phyloP scores from a whole-genome alignment of 2,329 filamentous ascomycete species.

The Arthrobotrys megalospora region DNA sequence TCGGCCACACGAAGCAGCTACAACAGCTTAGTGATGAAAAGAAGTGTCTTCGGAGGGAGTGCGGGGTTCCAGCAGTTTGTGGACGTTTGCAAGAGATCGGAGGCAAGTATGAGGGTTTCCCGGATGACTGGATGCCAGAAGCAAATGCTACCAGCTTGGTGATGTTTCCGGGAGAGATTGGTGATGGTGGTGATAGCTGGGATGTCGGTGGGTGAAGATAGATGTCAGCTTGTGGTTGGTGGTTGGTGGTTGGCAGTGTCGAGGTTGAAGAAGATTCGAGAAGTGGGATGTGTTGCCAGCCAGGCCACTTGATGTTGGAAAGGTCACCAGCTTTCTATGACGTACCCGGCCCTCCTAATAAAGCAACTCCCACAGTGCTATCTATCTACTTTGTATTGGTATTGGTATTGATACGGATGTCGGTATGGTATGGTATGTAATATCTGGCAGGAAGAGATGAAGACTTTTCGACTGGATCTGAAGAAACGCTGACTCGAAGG shows the following conservation, averaged over 20 bases:
- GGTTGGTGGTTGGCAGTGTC: slow-evolving; percentile 15
- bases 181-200: slow-evolving; percentile 4
- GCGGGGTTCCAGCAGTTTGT: slow-evolving; percentile 38
- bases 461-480: not conserved
- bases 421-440: slow-evolving; percentile 4
- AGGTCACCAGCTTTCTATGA: slow-evolving; percentile 34
- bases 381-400: too few species aligned
- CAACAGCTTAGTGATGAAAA: slow-evolving; percentile 13
- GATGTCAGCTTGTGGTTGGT: slow-evolving; percentile 19
- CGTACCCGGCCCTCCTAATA: slow-evolving; percentile 21
- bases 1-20: slow-evolving; percentile 8
- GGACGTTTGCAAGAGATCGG: not conserved
- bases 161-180: not conserved
- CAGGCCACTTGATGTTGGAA: slow-evolving; percentile 35
- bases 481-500: slow-evolving; percentile 16
- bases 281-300: slow-evolving; percentile 51
- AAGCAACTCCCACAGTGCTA: not conserved
- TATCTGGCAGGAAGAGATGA: slow-evolving; percentile 3
- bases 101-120: not conserved
- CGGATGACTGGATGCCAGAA: not conserved
- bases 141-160: not conserved
- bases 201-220: slow-evolving; percentile 1
- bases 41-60: slow-evolving; percentile 13
- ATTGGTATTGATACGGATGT: not conserved
- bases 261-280: slow-evolving; percentile 46